phyloP scores from a whole-genome alignment of 2,329 filamentous ascomycete genomes.

The Pseudogymnoascus sp. region DNA sequence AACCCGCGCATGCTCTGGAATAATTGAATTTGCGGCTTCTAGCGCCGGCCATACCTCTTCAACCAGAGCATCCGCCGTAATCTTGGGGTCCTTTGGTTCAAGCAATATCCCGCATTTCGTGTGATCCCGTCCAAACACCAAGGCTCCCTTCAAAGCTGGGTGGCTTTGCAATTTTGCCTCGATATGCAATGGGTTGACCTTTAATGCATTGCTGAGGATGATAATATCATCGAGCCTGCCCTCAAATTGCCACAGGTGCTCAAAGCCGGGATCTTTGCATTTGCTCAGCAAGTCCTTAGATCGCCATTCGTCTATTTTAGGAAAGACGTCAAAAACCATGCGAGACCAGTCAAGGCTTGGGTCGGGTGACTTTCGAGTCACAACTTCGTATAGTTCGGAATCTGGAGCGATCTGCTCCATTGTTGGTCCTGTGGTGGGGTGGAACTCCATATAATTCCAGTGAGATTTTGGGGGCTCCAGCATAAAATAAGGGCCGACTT shows the following conservation, averaged over 20 bases:
- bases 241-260: slow-evolving; percentile 15
- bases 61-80: slow-evolving; percentile 12
- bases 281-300: slow-evolving; percentile 35
- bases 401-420: slow-evolving; percentile 20
- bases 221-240: slow-evolving; percentile 19
- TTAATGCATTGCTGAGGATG: slow-evolving; percentile 13
- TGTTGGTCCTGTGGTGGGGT: slow-evolving; percentile 20
- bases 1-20: slow-evolving; percentile 19
- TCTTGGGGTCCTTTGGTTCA: slow-evolving; percentile 13
- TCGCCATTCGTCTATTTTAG: slow-evolving; percentile 33
- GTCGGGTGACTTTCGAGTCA: slow-evolving; percentile 27
- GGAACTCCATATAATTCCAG: slow-evolving; percentile 29
- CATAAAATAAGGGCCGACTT: slow-evolving; percentile 22
- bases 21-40: slow-evolving; percentile 14
- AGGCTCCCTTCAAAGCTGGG: slow-evolving; percentile 6
- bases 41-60: slow-evolving; percentile 17
- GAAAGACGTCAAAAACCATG: slow-evolving; percentile 36
- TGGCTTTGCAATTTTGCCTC: background rate
- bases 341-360: slow-evolving; percentile 20
- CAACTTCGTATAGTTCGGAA: slow-evolving; percentile 29
- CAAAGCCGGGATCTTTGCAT: slow-evolving; percentile 13
- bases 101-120: slow-evolving; percentile 16
- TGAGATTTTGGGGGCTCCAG: slow-evolving; percentile 22
- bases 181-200: slow-evolving; percentile 6
- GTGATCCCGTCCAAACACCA: slow-evolving; percentile 30